Percentiles rank a stretch among this genome's conserved stretches.
phyloP scores from a whole-genome alignment of 345 rosid genomes.

The Gossypium thurberi region DNA sequence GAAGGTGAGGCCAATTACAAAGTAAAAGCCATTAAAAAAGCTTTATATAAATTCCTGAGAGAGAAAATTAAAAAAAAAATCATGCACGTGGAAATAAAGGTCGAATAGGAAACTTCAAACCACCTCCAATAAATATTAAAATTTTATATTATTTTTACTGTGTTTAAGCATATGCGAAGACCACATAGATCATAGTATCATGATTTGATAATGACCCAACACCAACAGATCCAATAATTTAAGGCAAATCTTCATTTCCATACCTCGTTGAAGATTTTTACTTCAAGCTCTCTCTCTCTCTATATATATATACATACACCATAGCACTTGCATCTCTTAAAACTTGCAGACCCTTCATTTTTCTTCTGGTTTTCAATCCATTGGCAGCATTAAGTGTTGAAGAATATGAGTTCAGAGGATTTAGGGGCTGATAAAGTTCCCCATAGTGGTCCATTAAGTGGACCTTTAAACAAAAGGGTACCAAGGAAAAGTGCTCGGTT shows the following conservation, averaged over 20 bases:
- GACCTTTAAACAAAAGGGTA: constrained; percentile 44
- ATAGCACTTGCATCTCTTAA: neutral
- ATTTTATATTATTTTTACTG: too few relatives aligned
- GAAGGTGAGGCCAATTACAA: neutral
- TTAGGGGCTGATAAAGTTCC: constrained; percentile 20
- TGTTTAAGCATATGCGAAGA: too few relatives aligned
- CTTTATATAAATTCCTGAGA: too few relatives aligned
- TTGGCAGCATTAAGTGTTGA: constrained; percentile 8
- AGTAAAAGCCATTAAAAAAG: neutral
- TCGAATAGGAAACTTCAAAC: neutral
- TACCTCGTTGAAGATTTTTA: neutral
- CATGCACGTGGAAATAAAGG: neutral
- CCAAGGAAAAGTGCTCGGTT: constrained; percentile 33
- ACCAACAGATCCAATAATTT: neutral
- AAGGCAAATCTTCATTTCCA: neutral
- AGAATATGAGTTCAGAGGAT: constrained; percentile 24
- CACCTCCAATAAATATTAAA: neutral
- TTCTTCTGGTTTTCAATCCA: neutral
- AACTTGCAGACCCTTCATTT: neutral
- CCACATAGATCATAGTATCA: neutral
- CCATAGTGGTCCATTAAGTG: constrained; percentile 43
- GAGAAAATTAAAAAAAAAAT: too few relatives aligned
- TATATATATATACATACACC: neutral
- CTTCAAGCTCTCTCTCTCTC: neutral
- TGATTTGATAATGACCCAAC: neutral